Conservation (phyloP, 1,139 yeast species). For the Yamadazyma dendronema region DNA sequence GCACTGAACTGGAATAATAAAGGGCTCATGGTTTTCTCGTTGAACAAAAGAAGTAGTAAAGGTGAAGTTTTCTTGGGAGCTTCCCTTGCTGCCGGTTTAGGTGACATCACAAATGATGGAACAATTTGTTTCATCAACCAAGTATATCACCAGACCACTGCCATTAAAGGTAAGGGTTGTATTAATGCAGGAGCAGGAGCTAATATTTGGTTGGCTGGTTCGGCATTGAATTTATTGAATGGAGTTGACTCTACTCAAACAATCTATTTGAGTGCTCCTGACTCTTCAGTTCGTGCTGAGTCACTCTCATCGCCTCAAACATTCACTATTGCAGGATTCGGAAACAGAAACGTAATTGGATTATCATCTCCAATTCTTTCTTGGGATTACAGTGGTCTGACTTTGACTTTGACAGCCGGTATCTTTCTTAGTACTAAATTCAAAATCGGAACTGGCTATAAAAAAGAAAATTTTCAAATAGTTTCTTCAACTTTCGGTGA, state of each 20-base stretch:
- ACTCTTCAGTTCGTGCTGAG: conserved; percentile 20
- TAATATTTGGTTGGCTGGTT: conserved; percentile 18
- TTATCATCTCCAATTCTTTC: conserved; percentile 16
- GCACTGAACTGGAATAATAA: conserved; percentile 23
- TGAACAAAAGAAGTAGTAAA: conserved; percentile 13
- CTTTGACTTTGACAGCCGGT: conserved; percentile 5
- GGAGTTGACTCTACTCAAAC: conserved; percentile 17
- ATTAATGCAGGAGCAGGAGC: conserved; percentile 20
- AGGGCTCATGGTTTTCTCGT: conserved; percentile 25
- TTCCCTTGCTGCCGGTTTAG: conserved; percentile 7
- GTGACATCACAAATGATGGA: conserved; percentile 23
- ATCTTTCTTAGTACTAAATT: conserved; percentile 14
- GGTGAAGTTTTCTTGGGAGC: conserved; percentile 20
- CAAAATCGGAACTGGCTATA: conserved; percentile 25
- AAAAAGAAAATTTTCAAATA: conserved; percentile 12
- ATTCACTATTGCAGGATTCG: conserved; percentile 25
- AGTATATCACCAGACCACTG: conserved; percentile 21
- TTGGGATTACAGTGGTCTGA: conserved; percentile 8
- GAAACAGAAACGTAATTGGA: conserved; percentile 27
- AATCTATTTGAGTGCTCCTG: conserved; percentile 19
- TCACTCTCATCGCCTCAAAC: conserved; percentile 17
- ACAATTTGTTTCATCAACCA: conserved; percentile 24
- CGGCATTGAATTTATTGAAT: conserved; percentile 13
- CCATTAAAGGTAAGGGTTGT: conserved; percentile 26
- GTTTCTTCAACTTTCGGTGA: conserved; percentile 17